Conservation (phyloP, 805 yeast species). For the Pichia phayaonensis region DNA sequence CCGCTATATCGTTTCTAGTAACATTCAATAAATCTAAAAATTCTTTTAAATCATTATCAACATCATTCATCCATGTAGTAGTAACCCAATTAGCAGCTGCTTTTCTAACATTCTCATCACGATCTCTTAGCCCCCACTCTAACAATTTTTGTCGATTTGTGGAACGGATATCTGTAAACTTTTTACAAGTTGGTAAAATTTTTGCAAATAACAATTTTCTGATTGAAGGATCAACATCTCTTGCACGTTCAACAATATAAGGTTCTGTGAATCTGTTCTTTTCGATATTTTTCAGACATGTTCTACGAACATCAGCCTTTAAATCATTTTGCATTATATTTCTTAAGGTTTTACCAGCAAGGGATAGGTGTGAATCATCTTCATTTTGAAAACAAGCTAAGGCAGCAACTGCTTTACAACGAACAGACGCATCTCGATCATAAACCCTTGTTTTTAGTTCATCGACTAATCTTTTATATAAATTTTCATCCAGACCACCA, state of each 20-base stretch:
- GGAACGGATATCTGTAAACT: slow-evolving; percentile 43
- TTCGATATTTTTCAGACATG: slow-evolving; percentile 65
- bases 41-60: slow-evolving; percentile 63
- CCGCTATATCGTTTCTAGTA: slow-evolving; percentile 59
- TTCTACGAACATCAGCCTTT: slow-evolving; percentile 82
- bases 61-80: slow-evolving; percentile 60
- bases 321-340: slow-evolving; percentile 67
- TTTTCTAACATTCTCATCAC: slow-evolving; percentile 63
- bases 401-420: slow-evolving; percentile 80
- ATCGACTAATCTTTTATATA: slow-evolving; percentile 55
- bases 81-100: slow-evolving; percentile 71
- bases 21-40: slow-evolving; percentile 68
- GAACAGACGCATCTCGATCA: slow-evolving; percentile 69
- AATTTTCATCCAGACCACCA: slow-evolving; percentile 66
- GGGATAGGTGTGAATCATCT: slow-evolving; percentile 36
- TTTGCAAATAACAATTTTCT: slow-evolving; percentile 68
- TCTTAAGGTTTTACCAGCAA: slow-evolving; percentile 40
- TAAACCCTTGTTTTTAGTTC: slow-evolving; percentile 55
- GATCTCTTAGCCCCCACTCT: slow-evolving; percentile 80
- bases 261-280: slow-evolving; percentile 48
- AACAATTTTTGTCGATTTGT: slow-evolving; percentile 58
- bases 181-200: slow-evolving; percentile 59
- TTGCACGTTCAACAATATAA: slow-evolving; percentile 66
- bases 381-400: slow-evolving; percentile 67
- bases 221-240: slow-evolving; percentile 67